phyloP scores from a whole-genome alignment of 2,329 filamentous ascomycete genomes.

The Ophiostoma piceae region DNA sequence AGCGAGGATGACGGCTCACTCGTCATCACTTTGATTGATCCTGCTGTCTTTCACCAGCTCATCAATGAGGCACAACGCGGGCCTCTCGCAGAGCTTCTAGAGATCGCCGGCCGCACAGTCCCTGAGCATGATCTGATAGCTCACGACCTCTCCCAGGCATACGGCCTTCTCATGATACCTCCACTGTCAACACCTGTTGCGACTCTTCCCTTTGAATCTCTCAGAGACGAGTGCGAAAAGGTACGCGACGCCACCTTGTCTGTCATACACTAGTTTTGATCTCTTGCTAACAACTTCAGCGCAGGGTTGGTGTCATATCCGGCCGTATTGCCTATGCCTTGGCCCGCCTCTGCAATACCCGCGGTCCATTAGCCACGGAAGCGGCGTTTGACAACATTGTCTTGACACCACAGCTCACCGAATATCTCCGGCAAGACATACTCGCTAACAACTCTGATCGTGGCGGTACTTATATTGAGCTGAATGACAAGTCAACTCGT shows the following conservation, averaged over 20 bases:
- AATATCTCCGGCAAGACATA: neutral
- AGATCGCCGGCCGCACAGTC: neutral
- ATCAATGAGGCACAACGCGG: neutral
- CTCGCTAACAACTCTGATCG: neutral
- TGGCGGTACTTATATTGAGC: neutral
- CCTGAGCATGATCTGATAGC: neutral
- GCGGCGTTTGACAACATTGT: constrained; percentile 13
- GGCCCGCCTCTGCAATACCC: neutral
- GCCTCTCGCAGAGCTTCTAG: neutral
- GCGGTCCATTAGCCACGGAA: constrained; percentile 3
- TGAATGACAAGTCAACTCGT: constrained; percentile 11
- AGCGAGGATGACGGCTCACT: neutral
- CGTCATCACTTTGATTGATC: constrained; percentile 16
- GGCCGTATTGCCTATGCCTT: constrained; percentile 8
- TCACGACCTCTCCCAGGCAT: constrained; percentile 9
- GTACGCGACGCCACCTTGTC: neutral
- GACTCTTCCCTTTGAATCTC: neutral
- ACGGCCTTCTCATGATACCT: constrained; percentile 13
- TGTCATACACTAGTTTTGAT: neutral
- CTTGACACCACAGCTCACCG: constrained; percentile 2
- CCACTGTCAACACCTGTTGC: neutral
- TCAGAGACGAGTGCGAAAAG: constrained; percentile 9
- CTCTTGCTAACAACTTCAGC: constrained; percentile 4
- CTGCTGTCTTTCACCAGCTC: neutral
- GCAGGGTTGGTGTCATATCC: constrained; percentile 13